phyloP scores from a whole-genome alignment of 371 early-diverging fungal genomes.

The Apophysomyces elegans region DNA sequence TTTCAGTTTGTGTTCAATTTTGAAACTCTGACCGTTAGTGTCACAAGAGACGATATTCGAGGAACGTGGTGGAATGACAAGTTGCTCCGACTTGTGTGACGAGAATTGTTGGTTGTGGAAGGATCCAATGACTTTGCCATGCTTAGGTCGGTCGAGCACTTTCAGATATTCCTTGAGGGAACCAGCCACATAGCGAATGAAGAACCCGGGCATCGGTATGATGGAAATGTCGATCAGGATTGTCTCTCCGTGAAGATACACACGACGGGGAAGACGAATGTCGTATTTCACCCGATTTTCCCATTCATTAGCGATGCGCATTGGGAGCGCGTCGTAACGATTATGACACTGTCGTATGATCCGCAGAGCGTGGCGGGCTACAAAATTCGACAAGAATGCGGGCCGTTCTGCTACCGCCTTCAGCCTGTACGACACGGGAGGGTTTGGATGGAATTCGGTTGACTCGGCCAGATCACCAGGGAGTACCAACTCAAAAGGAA shows the following conservation, averaged over 20 bases:
- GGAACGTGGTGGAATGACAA: slow-evolving; percentile 9
- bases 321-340: not conserved
- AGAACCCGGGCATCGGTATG: slow-evolving; percentile 2
- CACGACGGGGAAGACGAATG: not conserved
- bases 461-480: slow-evolving; percentile 49
- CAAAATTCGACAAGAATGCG: slow-evolving; percentile 32
- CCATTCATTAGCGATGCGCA: slow-evolving; percentile 8
- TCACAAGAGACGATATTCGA: not conserved
- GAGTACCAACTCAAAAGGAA: slow-evolving; percentile 42
- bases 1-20: slow-evolving; percentile 42
- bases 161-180: slow-evolving; percentile 10
- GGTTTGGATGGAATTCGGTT: slow-evolving; percentile 34
- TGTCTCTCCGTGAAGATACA: not conserved
- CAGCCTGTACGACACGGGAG: slow-evolving; percentile 40
- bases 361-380: slow-evolving; percentile 22
- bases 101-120: not conserved
- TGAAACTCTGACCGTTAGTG: slow-evolving; percentile 14
- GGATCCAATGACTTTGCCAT: slow-evolving; percentile 4
- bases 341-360: slow-evolving; percentile 13
- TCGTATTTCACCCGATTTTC: not conserved
- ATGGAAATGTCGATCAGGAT: not conserved
- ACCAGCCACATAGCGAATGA: not conserved
- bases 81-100: slow-evolving; percentile 5
- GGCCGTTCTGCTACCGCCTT: slow-evolving; percentile 47
- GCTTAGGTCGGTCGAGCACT: not conserved